Percentiles rank a stretch among this genome's conserved stretches.
phyloP scores from a whole-genome alignment of 2,329 filamentous ascomycete genomes.

The Lizonia empirigonia region DNA sequence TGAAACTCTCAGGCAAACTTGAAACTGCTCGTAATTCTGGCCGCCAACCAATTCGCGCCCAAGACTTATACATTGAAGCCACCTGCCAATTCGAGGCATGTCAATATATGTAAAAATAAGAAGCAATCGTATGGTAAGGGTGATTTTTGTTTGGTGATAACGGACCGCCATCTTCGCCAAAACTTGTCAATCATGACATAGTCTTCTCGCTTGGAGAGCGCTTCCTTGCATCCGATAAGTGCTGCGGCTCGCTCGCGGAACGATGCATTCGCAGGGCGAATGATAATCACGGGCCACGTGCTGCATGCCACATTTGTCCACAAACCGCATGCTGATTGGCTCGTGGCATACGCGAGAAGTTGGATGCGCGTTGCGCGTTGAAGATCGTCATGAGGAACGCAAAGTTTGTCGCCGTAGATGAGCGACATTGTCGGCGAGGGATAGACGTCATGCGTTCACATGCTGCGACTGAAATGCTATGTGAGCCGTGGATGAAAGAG shows the following conservation, averaged over 20 bases:
- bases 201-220: neutral
- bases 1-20: neutral
- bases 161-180: neutral
- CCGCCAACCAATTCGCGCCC: neutral
- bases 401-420: neutral
- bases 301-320: constrained; percentile 6
- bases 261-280: constrained; percentile 13
- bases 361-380: neutral
- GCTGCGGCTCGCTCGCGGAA: constrained; percentile 4
- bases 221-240: constrained; percentile 1
- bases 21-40: neutral
- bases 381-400: neutral
- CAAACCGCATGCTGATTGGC: neutral
- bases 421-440: neutral
- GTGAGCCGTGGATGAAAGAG: neutral
- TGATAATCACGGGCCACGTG: constrained; percentile 13
- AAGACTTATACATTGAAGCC: neutral
- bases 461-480: neutral
- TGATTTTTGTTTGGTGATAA: neutral
- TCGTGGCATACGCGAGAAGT: neutral
- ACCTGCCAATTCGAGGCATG: too few species aligned
- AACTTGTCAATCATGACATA: neutral
- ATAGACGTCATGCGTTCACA: constrained; percentile 9
- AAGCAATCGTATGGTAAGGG: too few species aligned
- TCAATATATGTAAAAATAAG: too few species aligned